Base-by-base conservation (phyloP, 2,329 filamentous ascomycete genomes). In the Colletotrichum sansevieriae region DNA sequence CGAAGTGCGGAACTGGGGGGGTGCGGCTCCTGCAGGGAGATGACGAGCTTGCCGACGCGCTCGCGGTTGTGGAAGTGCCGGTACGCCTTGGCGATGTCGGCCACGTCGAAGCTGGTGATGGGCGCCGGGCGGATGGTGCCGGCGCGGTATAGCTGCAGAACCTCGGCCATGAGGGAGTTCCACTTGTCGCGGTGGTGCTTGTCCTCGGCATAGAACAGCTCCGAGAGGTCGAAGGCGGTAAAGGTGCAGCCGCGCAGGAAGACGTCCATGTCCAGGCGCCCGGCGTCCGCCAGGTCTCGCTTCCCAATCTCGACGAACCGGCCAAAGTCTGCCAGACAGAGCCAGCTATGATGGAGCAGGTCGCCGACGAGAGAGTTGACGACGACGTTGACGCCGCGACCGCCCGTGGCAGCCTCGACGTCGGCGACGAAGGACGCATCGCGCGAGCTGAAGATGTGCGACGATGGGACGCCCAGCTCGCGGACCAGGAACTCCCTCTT, bases 61-160 rank as follows among this genome's bases (percentile, higher is more conserved):
- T 37, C 35, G 9, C 12, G 8, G 8, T 12, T 12, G 9, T 9
- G 12, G 12, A 37, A 37, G 35, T 10, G 12, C 9, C 35, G 35
- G 35, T 37, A 37, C 2, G 35, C 35, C 12, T 37, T 9, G 35
- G 35, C 8, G 8, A 37, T 9, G 9, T 37, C 12, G 9, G 65
- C 13, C 8, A 60, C 63, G 39, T 73, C 71, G 44, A 72, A 71
- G 1, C 35, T 62, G 5, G 11, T 74, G 44, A 57, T 63, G 47
- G 63, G 70, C 33, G 41, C 20, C 11, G 72, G 71, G 63, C 56
- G 47, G 58, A 57, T 75, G 43, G 58, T 59, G 46, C 71, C 68
- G 4, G 51, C 49, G 15, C 70, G 54, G 52, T 73, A 72, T 41
- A 76, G 46, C 4, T 68, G 9, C 3, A 73, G 39, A 3, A 54